Percentiles rank a stretch among this genome's conserved stretches.
phyloP scores from a whole-genome alignment of 2,329 filamentous ascomycete species.

The Aspergillus sp. region DNA sequence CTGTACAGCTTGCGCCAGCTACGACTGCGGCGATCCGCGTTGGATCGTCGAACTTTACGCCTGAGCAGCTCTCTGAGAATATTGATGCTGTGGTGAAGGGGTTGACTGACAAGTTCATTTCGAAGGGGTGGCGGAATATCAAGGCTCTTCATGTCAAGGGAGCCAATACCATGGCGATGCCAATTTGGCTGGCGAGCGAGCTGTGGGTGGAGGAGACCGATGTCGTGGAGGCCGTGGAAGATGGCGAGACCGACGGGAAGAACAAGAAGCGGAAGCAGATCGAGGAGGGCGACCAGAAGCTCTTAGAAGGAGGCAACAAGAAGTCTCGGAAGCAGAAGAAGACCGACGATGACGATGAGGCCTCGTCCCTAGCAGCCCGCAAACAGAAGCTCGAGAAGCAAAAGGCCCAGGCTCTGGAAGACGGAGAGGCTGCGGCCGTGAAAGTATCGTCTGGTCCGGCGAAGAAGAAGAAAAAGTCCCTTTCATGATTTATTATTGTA shows the following conservation, averaged over 20 bases:
- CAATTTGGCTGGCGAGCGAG: constrained; percentile 92
- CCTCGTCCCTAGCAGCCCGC: constrained; percentile 32
- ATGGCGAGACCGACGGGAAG: constrained; percentile 35
- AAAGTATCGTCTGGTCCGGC: constrained; percentile 15
- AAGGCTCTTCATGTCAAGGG: constrained; percentile 87
- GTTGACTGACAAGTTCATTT: constrained; percentile 75
- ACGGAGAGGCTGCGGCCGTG: constrained; percentile 38
- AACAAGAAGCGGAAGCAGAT: constrained; percentile 58
- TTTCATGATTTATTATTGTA: constrained; percentile 35
- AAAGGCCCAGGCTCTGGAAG: constrained; percentile 49
- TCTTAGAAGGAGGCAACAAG: constrained; percentile 30
- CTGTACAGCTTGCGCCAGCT: constrained; percentile 75
- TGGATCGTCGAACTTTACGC: constrained; percentile 70
- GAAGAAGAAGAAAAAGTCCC: constrained; percentile 43
- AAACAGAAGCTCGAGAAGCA: constrained; percentile 52
- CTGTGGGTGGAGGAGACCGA: constrained; percentile 80
- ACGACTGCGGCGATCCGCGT: constrained; percentile 80
- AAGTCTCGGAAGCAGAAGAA: constrained; percentile 43
- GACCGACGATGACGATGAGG: constrained; percentile 40
- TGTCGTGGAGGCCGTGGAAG: constrained; percentile 57
- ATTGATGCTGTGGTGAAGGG: constrained; percentile 68
- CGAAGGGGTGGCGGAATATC: constrained; percentile 85
- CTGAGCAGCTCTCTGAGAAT: constrained; percentile 79
- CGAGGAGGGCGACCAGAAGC: constrained; percentile 31
- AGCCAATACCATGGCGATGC: constrained; percentile 79